Percentiles rank a stretch among this genome's conserved stretches.
These are phyloP conservation scores for Panaeolus papilionaceus DNA, from an alignment of 768 basidiomycete genomes.

Conservation along the genomic window DNA sequence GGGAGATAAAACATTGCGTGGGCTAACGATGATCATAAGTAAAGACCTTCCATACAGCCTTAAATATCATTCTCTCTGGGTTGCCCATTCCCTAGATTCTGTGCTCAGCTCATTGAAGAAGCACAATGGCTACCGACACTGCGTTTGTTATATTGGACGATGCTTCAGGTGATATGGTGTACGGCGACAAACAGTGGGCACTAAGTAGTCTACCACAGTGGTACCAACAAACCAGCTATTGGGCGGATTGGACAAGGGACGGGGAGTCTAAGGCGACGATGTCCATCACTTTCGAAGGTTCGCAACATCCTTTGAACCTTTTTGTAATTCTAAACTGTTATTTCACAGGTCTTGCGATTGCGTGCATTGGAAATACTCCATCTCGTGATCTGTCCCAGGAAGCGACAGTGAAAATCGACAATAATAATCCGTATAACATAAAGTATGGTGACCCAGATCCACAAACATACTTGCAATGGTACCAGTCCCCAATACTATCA, in stretches of 20 bases:
- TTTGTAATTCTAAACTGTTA: not conserved
- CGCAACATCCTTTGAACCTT: not conserved
- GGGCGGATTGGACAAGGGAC: not conserved
- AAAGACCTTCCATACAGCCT: too few species aligned
- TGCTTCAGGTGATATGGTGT: not conserved
- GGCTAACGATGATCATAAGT: not conserved
- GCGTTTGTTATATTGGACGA: not conserved
- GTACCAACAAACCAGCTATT: not conserved
- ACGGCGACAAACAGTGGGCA: not conserved
- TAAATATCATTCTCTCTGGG: not conserved
- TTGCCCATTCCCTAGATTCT: not conserved
- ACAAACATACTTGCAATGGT: constrained; percentile 24
- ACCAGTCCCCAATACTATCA: constrained; percentile 21
- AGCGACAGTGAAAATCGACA: not conserved
- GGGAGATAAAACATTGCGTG: not conserved
- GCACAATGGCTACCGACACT: not conserved
- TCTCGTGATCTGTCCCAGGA: not conserved
- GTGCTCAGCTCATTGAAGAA: not conserved
- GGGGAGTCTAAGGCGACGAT: not conserved
- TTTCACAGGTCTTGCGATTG: not conserved
- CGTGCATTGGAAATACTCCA: not conserved
- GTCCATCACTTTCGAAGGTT: not conserved
- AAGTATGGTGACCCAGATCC: constrained; percentile 11
- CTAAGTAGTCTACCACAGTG: not conserved
- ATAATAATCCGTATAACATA: not conserved